Base-by-base conservation (phyloP, 1,284 basidiomycete genomes). In the Ganoderma leucocontextum region DNA sequence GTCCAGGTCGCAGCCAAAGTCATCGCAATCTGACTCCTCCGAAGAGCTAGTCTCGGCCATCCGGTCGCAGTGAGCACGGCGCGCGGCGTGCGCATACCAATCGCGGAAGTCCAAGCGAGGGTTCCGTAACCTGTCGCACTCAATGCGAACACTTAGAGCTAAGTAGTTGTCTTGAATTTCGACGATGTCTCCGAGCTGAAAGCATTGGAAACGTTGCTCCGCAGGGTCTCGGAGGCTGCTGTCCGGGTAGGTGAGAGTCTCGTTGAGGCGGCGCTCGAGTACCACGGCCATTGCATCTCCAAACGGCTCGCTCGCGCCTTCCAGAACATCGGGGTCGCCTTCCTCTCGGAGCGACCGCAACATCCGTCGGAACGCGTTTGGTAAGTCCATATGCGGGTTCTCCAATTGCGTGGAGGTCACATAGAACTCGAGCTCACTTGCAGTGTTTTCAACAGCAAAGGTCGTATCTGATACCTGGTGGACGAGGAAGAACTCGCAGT, bases 281-380 rank as follows among this genome's bases (percentile, higher is more conserved):
- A 47, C 44, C 2, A 9, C 4, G 2, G 44, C 44, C 44, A 47
- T 47, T 0, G 22, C 19, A n/a, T 12, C 13, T 2, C 17, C 52
- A 2, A 22, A 19, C 0, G 35, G 36, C 47, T 33, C 44, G 19
- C 52, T 6, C 42, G 58, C 9, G 15, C 17, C 17, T 62, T 62
- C 35, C 63, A 60, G 7, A 35, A 58, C 19, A 68, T 64, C 8
- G n/a, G 44, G 44, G 8, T 47, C 44, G 7, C n/a, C 44, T 19
- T 5, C 64, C 65, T 9, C 1, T 0, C 44, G n/a, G 19, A 47
- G 4, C 8, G 44, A 7, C 8, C n/a, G 19, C 44, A 47, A n/a
- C 44, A 4, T 47, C 44, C 22, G 44, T 1, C 44, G 1, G 44
- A 47, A 47, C 0, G 44, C 4, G 10, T 47, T 47, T 5, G n/a